Base-by-base conservation (phyloP, 345 rosid species). In the Camelina laxa region DNA sequence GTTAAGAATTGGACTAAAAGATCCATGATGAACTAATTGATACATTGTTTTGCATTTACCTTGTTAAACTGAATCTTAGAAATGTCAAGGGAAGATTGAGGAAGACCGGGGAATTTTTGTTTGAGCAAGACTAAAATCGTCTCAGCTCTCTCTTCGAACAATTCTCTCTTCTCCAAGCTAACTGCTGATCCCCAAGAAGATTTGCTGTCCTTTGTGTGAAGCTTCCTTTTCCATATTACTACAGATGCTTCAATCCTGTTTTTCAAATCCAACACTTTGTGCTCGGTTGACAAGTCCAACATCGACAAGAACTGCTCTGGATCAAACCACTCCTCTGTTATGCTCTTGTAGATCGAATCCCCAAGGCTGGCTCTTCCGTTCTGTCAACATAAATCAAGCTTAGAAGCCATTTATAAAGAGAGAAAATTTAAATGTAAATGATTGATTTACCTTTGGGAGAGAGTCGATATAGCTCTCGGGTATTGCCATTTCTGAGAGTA, bases 301-400 rank as follows among this genome's bases (percentile, higher is more conserved):
- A 84, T 72, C 1, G 92, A 83, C 19, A 95, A 86, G 84, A 95
- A 90, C 33, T 85, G 91, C 21, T 70, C 88, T 0, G 98, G 90
- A 79, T 95, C 98, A 47, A 95, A 95, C 82, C 82, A 77, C 2
- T 95, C 99, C 14, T 82, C 85, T 2, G 98, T 95, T 75, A 95
- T 92, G 89, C 86, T 84, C 82, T 86, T 95, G 75, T 95, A 95
- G 59, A 89, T 89, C 44, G 82, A 75, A 73, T 95, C 99, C 0
- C 99, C 98, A 0, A 95, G 96, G 81, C 98, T 95, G n/a, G 87
- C 85, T 83, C 92, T 87, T 74, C 97, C 98, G 45, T 93, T 91
- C 98, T 92, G 24, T 69, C 41, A 60, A 60, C 8, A 12, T 2
- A 67, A 27, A 50, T 7, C n/a, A 66, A 66, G 2, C 41, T 53